Evolutionary conservation across 2,329 filamentous ascomycete genomes (phyloP).

Genomic region (Botrytis pseudocinerea): DNA sequence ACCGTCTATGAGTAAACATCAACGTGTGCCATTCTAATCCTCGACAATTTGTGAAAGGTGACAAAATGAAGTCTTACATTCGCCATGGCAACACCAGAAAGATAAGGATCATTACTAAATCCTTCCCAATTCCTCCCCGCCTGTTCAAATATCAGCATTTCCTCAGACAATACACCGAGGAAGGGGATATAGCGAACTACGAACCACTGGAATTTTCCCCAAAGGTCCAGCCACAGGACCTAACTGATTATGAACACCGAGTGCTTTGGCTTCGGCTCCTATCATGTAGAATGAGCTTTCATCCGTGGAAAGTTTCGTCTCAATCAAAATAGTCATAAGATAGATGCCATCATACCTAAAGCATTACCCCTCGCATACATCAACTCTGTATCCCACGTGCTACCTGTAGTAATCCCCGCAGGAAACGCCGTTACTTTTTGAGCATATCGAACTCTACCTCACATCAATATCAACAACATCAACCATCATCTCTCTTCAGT

Average conservation of each 20-base stretch:
- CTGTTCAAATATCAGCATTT: conserved; percentile 45
- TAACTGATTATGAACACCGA: conserved; percentile 73
- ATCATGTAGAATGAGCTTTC: conserved; percentile 32
- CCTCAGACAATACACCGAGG: not conserved
- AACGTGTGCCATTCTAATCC: not conserved
- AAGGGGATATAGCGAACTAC: not conserved
- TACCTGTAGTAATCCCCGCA: conserved; percentile 74
- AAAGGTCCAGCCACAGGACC: conserved; percentile 76
- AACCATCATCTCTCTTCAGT: not conserved
- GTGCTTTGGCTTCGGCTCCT: conserved; percentile 66
- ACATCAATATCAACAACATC: conserved; percentile 5
- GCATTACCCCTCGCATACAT: conserved; percentile 69
- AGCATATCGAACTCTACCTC: conserved; percentile 59
- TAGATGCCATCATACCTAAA: conserved; percentile 53
- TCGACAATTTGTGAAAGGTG: not conserved
- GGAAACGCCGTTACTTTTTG: conserved; percentile 75
- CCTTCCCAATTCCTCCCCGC: conserved; percentile 84
- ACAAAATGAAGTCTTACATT: conserved; percentile 41
- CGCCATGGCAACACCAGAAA: conserved; percentile 63
- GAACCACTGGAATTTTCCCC: conserved; percentile 61
- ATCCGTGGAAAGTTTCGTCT: not conserved
- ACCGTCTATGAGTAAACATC: conserved; percentile 50
- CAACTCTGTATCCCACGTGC: conserved; percentile 76
- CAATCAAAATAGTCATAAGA: not conserved
- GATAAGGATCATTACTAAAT: conserved; percentile 76